These are phyloP conservation scores for Yamadazyma scolyti DNA, from an alignment of 805 yeast species.

Conservation along the genomic window DNA sequence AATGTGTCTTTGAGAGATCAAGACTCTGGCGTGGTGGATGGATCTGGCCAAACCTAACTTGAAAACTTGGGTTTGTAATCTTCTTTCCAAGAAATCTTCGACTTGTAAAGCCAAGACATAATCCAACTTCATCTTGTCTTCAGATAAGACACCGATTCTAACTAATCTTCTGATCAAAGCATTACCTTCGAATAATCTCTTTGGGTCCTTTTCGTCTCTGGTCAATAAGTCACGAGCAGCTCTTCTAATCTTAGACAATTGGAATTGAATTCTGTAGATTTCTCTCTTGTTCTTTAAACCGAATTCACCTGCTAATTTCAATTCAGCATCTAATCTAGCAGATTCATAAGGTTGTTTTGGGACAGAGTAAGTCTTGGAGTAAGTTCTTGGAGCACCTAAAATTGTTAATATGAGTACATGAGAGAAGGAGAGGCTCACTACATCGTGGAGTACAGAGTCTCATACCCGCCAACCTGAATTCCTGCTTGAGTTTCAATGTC, in stretches of 20 bases:
- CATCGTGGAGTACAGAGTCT: no score
- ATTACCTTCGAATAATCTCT: slow-evolving; percentile 99
- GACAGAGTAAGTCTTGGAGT: slow-evolving; percentile 99
- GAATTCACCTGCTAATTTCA: slow-evolving; percentile 99
- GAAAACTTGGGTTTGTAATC: slow-evolving; percentile 99
- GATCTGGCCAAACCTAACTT: slow-evolving; percentile 99
- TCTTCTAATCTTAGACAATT: slow-evolving; percentile 99
- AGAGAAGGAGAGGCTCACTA: no score
- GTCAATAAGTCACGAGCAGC: slow-evolving; percentile 99
- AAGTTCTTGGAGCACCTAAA: slow-evolving; percentile 96
- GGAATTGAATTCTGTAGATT: slow-evolving; percentile 99
- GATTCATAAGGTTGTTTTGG: slow-evolving; percentile 99
- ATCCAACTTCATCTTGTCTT: slow-evolving; percentile 99
- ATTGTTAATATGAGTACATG: slow-evolving; percentile 18
- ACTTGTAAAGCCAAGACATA: slow-evolving; percentile 96
- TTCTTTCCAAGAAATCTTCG: slow-evolving; percentile 99
- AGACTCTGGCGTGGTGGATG: slow-evolving; percentile 99
- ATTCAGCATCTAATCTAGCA: slow-evolving; percentile 99
- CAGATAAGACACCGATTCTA: slow-evolving; percentile 97
- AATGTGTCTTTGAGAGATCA: slow-evolving; percentile 98
- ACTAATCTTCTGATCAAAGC: slow-evolving; percentile 99
- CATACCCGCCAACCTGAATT: no score
- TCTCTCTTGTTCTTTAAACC: slow-evolving; percentile 99
- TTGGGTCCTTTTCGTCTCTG: slow-evolving; percentile 99
- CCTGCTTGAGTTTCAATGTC: no score